These are phyloP conservation scores for Globisporangium perplexum DNA, from an alignment of 352 stramenopile species.

Conservation along the genomic window DNA sequence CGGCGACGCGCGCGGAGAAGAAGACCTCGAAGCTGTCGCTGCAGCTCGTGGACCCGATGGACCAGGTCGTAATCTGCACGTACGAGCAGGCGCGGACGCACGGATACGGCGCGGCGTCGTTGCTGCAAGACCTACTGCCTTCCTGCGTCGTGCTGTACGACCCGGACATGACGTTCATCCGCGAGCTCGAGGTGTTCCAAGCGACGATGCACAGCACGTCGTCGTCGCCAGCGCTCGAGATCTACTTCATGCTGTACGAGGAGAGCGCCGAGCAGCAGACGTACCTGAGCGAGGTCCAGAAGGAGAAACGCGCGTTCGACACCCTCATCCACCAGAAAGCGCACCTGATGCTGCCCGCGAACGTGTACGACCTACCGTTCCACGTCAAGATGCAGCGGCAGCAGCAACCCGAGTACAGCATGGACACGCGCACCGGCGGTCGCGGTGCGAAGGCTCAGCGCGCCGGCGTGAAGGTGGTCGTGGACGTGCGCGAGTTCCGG, in stretches of 20 bases:
- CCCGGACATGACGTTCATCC: slow-evolving; percentile 92
- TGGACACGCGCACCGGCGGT: slow-evolving; percentile 72
- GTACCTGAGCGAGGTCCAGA: slow-evolving; percentile 92
- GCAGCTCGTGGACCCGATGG: slow-evolving; percentile 35
- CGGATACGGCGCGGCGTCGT: slow-evolving; percentile 41
- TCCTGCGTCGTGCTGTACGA: slow-evolving; percentile 94
- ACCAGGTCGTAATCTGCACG: slow-evolving; percentile 69
- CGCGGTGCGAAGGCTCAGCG: slow-evolving; percentile 32
- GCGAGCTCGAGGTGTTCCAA: slow-evolving; percentile 93
- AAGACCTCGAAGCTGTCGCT: slow-evolving; percentile 34
- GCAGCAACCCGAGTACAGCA: slow-evolving; percentile 61
- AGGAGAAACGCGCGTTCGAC: slow-evolving; percentile 96
- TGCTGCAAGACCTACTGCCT: slow-evolving; percentile 90
- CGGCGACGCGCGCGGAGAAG: neutral
- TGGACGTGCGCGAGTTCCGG: slow-evolving; percentile 97
- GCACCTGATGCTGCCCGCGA: slow-evolving; percentile 85
- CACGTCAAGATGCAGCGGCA: slow-evolving; percentile 64
- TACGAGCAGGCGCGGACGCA: slow-evolving; percentile 73
- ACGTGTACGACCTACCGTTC: slow-evolving; percentile 78
- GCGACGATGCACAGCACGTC: slow-evolving; percentile 27
- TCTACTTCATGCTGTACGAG: slow-evolving; percentile 97
- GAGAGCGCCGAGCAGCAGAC: slow-evolving; percentile 94
- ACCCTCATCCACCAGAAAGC: slow-evolving; percentile 95
- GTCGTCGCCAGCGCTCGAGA: slow-evolving; percentile 37
- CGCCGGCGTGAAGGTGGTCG: slow-evolving; percentile 69